Conservation (phyloP, 2,329 filamentous ascomycete genomes). For the Fusarium humuli region DNA sequence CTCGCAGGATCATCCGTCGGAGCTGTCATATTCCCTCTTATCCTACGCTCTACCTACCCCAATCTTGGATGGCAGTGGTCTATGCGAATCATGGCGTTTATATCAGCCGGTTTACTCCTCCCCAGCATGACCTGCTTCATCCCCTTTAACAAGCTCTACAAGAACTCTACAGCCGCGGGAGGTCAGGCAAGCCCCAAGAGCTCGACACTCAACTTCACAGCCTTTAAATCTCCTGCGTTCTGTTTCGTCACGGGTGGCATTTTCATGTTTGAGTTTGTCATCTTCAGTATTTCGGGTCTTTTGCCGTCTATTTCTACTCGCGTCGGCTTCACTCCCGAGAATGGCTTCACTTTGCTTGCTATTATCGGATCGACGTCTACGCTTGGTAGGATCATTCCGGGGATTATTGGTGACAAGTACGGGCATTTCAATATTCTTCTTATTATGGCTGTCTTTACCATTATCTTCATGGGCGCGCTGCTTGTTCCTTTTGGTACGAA, state of each 20-base stretch:
- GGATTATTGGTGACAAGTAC: slow-evolving; percentile 55
- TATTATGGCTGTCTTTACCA: slow-evolving; percentile 47
- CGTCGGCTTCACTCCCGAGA: slow-evolving; percentile 50
- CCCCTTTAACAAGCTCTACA: slow-evolving; percentile 46
- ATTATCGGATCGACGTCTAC: slow-evolving; percentile 58
- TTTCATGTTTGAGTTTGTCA: slow-evolving; percentile 61
- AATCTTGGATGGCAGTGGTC: slow-evolving; percentile 52
- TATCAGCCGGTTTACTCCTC: slow-evolving; percentile 45
- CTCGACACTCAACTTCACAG: slow-evolving; percentile 52
- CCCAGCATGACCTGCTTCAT: slow-evolving; percentile 51
- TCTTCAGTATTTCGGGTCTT: slow-evolving; percentile 61
- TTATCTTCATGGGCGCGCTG: slow-evolving; percentile 56
- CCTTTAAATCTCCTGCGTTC: slow-evolving; percentile 56
- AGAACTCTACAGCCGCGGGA: not conserved
- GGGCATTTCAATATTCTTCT: slow-evolving; percentile 58
- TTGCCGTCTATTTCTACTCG: slow-evolving; percentile 59
- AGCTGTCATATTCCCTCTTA: slow-evolving; percentile 50
- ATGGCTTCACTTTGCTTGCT: slow-evolving; percentile 58
- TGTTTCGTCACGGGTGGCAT: slow-evolving; percentile 56
- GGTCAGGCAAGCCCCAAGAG: slow-evolving; percentile 27
- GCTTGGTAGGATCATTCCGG: slow-evolving; percentile 58
- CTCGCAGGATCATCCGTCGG: slow-evolving; percentile 46
- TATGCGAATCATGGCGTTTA: slow-evolving; percentile 49
- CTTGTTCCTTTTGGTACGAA: slow-evolving; percentile 59
- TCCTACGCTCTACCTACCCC: slow-evolving; percentile 48